Evolutionary conservation across 345 rosid species (phyloP).

Genomic region (Isatis tinctoria): DNA sequence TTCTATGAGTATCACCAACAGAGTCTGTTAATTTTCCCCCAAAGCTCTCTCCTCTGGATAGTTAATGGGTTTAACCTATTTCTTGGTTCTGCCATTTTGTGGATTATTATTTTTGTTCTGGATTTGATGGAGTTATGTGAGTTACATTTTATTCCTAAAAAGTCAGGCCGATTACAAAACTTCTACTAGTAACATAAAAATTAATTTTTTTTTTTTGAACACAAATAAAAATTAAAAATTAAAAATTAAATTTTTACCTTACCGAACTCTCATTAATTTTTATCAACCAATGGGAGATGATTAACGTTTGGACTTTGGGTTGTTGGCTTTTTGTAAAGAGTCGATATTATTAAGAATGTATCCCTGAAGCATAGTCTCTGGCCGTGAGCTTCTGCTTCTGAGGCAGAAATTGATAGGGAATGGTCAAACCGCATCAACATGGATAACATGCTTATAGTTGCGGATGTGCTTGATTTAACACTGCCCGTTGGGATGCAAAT

Average conservation of each 20-base stretch:
- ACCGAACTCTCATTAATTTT: not conserved
- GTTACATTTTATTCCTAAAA: not conserved
- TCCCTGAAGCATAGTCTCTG: too few species aligned
- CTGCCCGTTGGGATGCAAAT: too few species aligned
- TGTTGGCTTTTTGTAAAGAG: too few species aligned
- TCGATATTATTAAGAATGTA: too few species aligned
- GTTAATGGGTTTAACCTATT: not conserved
- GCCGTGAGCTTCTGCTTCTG: too few species aligned
- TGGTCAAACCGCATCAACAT: too few species aligned
- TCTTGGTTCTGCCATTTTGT: not conserved
- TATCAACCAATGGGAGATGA: not conserved
- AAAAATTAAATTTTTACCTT: too few species aligned
- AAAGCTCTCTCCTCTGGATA: not conserved
- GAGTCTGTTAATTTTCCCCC: constrained; percentile 47
- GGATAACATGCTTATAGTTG: too few species aligned
- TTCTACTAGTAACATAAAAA: not conserved
- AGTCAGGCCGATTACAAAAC: not conserved
- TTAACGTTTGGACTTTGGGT: not conserved
- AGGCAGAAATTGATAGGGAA: too few species aligned
- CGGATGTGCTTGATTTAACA: too few species aligned
- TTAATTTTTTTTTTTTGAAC: too few species aligned
- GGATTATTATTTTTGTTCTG: not conserved
- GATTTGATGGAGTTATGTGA: constrained; percentile 18
- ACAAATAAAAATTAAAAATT: too few species aligned
- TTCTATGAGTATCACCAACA: constrained; percentile 56